phyloP scores from a whole-genome alignment of 73 alveolate genomes.

The Paramecium biaurelia region DNA sequence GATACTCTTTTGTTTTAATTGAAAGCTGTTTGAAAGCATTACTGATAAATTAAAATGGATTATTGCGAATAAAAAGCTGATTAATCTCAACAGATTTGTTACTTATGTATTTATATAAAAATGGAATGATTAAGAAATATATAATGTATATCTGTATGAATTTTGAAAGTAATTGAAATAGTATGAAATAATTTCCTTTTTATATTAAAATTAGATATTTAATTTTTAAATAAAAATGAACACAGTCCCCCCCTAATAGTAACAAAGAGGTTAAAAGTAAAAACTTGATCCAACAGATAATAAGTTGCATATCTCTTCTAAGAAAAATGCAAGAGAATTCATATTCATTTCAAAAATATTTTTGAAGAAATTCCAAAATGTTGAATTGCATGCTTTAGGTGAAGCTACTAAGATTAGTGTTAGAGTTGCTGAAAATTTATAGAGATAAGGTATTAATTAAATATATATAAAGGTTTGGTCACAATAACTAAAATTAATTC shows the following conservation, averaged over 20 bases:
- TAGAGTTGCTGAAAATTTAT: constrained; percentile 47
- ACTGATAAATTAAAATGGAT: not conserved
- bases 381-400: constrained; percentile 50
- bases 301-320: not conserved
- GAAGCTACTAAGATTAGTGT: constrained; percentile 49
- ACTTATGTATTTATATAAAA: not conserved
- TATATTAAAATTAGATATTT: constrained; percentile 26
- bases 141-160: not conserved
- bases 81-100: not conserved
- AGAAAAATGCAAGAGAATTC: constrained; percentile 37
- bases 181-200: not conserved
- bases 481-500: constrained; percentile 43
- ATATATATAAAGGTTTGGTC: not conserved
- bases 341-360: constrained; percentile 36
- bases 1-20: too few species aligned
- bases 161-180: not conserved
- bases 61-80: too few species aligned
- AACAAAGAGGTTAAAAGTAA: not conserved
- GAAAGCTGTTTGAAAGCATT: not conserved
- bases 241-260: not conserved
- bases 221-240: constrained; percentile 32
- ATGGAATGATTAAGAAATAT: not conserved
- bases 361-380: constrained; percentile 13
- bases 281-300: constrained; percentile 38
- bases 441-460: constrained; percentile 19